Conservation (phyloP, 164 flowering plant genomes). For the Vitis rotundifolia region DNA sequence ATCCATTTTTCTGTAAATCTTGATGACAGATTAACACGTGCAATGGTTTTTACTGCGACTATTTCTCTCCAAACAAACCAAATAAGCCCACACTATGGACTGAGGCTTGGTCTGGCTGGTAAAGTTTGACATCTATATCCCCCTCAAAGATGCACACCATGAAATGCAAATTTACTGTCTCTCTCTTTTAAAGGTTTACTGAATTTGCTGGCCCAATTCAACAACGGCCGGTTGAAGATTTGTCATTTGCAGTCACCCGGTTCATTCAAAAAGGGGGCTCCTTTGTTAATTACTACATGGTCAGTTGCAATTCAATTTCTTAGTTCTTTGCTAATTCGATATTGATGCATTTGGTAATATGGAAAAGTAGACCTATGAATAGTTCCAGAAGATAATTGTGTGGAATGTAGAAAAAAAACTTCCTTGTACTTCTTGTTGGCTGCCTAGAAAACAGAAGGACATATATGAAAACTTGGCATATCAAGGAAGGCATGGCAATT, state of each 20-base stretch:
- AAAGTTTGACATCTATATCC: not conserved
- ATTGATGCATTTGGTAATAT: not conserved
- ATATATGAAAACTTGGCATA: no score
- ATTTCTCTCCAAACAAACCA: conserved; percentile 39
- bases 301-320: not conserved
- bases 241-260: conserved; percentile 38
- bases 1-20: not conserved
- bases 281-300: conserved; percentile 44
- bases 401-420: not conserved
- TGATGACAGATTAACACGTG: conserved; percentile 40
- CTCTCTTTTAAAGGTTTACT: conserved; percentile 24
- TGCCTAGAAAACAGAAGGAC: no score
- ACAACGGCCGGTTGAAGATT: conserved; percentile 34
- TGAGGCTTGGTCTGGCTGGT: conserved; percentile 58
- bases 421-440: no score
- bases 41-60: conserved; percentile 48
- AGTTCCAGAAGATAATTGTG: not conserved
- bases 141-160: not conserved
- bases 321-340: no score
- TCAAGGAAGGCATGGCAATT: no score
- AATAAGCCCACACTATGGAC: conserved; percentile 50
- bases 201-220: conserved; percentile 32
- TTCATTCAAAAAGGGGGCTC: conserved; percentile 43
- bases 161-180: no score
- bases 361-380: not conserved